phyloP scores from a whole-genome alignment of 371 early-diverging fungal genomes.

The Homolaphlyctis polyrhiza region DNA sequence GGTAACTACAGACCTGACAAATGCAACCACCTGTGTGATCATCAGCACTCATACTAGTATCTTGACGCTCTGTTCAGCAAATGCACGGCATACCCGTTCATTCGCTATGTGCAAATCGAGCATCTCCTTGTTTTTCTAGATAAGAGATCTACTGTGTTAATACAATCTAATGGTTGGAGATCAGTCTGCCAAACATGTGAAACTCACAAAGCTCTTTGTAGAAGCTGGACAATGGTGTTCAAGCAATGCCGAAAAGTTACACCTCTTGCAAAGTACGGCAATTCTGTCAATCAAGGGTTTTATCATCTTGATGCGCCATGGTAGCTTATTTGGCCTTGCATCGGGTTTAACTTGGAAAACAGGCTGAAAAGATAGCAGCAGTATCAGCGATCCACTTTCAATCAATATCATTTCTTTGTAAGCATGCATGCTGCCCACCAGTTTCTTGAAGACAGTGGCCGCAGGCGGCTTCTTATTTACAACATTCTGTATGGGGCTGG shows the following conservation, averaged over 20 bases:
- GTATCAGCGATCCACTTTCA: too few relatives aligned
- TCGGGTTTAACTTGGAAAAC: too few relatives aligned
- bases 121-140: neutral
- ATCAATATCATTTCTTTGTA: too few relatives aligned
- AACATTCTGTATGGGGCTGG: neutral
- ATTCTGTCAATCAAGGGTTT: slow-evolving; percentile 8
- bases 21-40: slow-evolving; percentile 37
- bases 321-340: neutral
- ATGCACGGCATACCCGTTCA: neutral
- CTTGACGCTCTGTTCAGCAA: too few relatives aligned
- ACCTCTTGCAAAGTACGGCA: slow-evolving; percentile 9
- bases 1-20: slow-evolving; percentile 32
- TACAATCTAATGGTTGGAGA: neutral
- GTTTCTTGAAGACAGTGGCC: too few relatives aligned
- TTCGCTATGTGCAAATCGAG: neutral
- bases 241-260: slow-evolving; percentile 21
- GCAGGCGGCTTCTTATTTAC: too few relatives aligned
- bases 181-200: too few relatives aligned
- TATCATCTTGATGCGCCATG: neutral
- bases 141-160: neutral
- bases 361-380: too few relatives aligned
- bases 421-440: too few relatives aligned
- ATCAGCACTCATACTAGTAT: too few relatives aligned
- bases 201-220: slow-evolving; percentile 3
- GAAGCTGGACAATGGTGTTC: slow-evolving; percentile 21